Conservation (phyloP, 2,329 filamentous ascomycete species). For the Sarocladium kiliense region DNA sequence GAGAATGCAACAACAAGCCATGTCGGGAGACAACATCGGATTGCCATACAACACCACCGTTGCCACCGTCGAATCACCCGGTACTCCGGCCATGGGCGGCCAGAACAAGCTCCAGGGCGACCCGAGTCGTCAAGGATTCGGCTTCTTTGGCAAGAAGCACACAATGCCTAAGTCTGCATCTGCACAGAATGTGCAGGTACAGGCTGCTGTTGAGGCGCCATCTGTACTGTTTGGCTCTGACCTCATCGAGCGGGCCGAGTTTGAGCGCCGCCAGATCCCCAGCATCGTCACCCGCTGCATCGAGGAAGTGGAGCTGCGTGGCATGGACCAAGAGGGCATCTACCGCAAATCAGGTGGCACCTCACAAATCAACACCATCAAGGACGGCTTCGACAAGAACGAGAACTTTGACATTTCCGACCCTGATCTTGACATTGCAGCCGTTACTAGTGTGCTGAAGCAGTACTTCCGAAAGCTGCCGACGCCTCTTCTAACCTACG, state of each 20-base stretch:
- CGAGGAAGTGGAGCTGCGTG: constrained; percentile 90
- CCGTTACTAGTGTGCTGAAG: constrained; percentile 91
- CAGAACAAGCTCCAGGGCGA: constrained; percentile 22
- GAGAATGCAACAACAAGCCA: constrained; percentile 39
- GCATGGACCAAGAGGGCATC: constrained; percentile 96
- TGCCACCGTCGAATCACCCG: constrained; percentile 45
- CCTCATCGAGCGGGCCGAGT: constrained; percentile 77
- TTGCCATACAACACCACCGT: constrained; percentile 68
- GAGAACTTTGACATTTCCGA: constrained; percentile 91
- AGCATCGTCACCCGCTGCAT: constrained; percentile 90
- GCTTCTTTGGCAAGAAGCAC: constrained; percentile 62
- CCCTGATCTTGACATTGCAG: constrained; percentile 88
- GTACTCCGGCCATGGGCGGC: constrained; percentile 15
- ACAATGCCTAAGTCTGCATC: constrained; percentile 48
- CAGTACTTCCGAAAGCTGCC: constrained; percentile 96
- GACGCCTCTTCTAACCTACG: constrained; percentile 82
- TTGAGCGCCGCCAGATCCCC: constrained; percentile 83
- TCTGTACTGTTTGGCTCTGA: constrained; percentile 81
- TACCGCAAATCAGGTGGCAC: constrained; percentile 96
- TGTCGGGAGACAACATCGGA: constrained; percentile 60
- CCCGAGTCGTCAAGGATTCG: constrained; percentile 55
- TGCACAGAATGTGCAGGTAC: constrained; percentile 31
- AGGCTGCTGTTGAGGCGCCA: constrained; percentile 44
- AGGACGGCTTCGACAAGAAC: constrained; percentile 84
- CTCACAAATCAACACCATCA: constrained; percentile 83